Base-by-base conservation (phyloP, 306 rosid genomes). In the Bauhinia variegata region DNA sequence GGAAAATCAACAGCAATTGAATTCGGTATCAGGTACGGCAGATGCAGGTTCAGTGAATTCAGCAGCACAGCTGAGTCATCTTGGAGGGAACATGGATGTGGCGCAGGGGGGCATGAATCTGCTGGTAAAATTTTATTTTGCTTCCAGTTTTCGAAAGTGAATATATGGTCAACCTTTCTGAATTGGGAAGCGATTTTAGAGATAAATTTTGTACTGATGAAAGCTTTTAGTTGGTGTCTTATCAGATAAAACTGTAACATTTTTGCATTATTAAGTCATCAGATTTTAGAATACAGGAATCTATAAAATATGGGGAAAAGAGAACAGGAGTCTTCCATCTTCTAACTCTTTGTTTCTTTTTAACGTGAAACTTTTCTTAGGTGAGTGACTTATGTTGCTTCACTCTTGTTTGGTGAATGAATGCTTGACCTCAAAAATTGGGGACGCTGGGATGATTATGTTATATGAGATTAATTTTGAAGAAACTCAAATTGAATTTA, bases 101-200 rank as follows among this genome's bases (percentile, higher is more conserved):
- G 63, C 43, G 5, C 57, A 6, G 5, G 15, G 19, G 11, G 54
- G 18, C 14, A 8, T 7, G 3, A 61, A 75, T 17, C 48, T 9
- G 2, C 54, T 50, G 85, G 85, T 81, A 81, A 43, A 60, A 0
- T 33, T 46, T 46, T 54, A 16, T 11, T 42, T 8, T 19, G 51
- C 8, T 37, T 65, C 18, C 37, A 4, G 18, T 37, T 38, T 2
- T 34, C 13, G 8, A 14, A 36, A 4, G 5, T 14, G 15, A 17
- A 15, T 33, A 4, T 7, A 34, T 36, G 13, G 14, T 46, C 15
- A 16, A 8, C n/a, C 5, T 63, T 63, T 9, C 10, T 63, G 43
- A 30, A 10, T 2, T n/a, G 6, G 50, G 51, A 41, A 39, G 17
- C 32, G 42, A 31, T n/a, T 46, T 23, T 5, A 9, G 68, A 19